A percentile compares a stretch with the other conserved stretches of the same genome.
Conservation (phyloP, 805 yeast species). For the Pichia pseudocactophila region DNA sequence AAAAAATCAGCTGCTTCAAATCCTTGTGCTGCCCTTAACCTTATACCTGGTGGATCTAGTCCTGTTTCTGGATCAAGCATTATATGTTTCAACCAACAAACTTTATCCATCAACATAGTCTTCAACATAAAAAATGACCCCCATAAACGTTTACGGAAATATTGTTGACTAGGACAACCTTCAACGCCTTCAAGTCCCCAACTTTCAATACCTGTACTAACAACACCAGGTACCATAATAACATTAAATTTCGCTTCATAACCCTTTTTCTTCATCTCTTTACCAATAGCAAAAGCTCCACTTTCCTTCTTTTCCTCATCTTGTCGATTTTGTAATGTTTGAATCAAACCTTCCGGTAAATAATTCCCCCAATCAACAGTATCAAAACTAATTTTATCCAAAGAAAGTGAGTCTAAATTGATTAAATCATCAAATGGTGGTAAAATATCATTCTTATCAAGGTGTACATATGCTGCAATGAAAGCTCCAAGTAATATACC, state of each 20-base stretch:
- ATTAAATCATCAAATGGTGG: conserved; percentile 42
- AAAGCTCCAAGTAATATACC: conserved; percentile 69
- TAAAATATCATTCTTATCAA: conserved; percentile 32
- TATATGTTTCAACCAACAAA: conserved; percentile 89
- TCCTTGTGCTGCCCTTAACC: conserved; percentile 86
- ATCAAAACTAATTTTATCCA: conserved; percentile 53
- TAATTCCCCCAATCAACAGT: conserved; percentile 62
- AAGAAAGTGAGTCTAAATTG: conserved; percentile 44
- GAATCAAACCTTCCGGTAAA: conserved; percentile 57
- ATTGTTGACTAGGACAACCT: conserved; percentile 75
- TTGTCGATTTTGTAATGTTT: conserved; percentile 50
- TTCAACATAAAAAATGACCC: conserved; percentile 93
- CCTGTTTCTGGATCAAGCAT: conserved; percentile 89
- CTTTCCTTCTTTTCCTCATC: conserved; percentile 44
- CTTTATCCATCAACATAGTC: conserved; percentile 84
- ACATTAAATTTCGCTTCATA: conserved; percentile 64
- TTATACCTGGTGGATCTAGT: conserved; percentile 78
- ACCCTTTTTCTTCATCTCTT: conserved; percentile 41
- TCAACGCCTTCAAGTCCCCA: conserved; percentile 76
- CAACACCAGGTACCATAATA: conserved; percentile 91
- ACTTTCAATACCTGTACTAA: conserved; percentile 87
- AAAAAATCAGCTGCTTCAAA: conserved; percentile 96
- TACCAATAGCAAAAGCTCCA: conserved; percentile 86
- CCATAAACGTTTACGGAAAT: conserved; percentile 90
- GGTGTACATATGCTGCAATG: conserved; percentile 52